These are phyloP conservation scores for Fraxinus albicans DNA, from an alignment of 305 asterid species.

Conservation along the genomic window DNA sequence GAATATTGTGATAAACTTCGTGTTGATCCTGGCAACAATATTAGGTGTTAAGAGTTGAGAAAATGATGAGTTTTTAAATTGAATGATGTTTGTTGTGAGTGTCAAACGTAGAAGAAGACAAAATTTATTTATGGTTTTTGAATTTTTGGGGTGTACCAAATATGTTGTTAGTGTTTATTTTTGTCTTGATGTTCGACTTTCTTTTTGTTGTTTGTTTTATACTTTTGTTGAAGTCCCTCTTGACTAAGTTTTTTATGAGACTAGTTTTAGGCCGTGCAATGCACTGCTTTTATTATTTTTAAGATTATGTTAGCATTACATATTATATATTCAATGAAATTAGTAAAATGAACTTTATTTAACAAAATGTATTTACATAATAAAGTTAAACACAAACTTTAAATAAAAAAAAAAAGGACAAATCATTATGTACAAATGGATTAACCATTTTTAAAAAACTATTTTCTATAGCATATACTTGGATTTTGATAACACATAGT, in stretches of 20 bases:
- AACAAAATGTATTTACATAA: too few species aligned
- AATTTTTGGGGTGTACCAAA: neutral
- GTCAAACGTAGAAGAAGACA: neutral
- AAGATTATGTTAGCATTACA: too few species aligned
- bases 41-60: constrained; percentile 26
- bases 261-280: too few species aligned
- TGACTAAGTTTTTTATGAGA: neutral
- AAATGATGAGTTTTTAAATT: neutral
- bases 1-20: constrained; percentile 32
- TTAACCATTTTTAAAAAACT: too few species aligned
- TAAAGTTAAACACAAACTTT: too few species aligned
- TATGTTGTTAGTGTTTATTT: neutral
- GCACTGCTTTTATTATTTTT: too few species aligned
- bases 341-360: too few species aligned
- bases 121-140: neutral
- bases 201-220: neutral
- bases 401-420: too few species aligned
- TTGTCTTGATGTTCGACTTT: neutral
- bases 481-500: too few species aligned
- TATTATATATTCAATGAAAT: too few species aligned
- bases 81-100: neutral
- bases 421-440: too few species aligned
- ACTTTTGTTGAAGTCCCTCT: neutral
- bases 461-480: too few species aligned
- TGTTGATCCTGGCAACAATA: constrained; percentile 36